Evolutionary conservation across 1,139 yeast genomes (phyloP).

Genomic region (Suhomyces chickasaworum): DNA sequence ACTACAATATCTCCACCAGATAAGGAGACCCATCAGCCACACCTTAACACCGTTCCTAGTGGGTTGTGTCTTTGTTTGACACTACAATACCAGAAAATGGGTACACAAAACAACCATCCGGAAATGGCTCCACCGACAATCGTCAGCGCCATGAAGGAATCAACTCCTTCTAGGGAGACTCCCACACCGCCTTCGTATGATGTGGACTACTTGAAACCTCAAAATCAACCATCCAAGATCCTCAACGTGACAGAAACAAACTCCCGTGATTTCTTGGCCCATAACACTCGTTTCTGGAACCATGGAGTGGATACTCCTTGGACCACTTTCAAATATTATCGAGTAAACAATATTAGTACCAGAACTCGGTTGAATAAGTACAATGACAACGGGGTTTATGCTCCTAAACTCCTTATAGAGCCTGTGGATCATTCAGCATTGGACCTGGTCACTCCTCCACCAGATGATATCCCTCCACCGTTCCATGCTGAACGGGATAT

Average conservation of each 20-base stretch:
- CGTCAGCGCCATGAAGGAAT: not conserved
- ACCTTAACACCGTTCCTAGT: not conserved
- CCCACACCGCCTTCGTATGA: slow-evolving; percentile 1
- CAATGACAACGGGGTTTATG: slow-evolving; percentile 26
- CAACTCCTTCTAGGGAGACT: not conserved
- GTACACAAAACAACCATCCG: not conserved
- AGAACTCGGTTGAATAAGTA: slow-evolving; percentile 21
- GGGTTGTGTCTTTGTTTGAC: not conserved
- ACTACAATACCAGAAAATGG: not conserved
- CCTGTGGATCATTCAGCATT: slow-evolving; percentile 23
- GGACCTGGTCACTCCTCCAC: not conserved
- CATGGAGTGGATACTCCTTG: slow-evolving; percentile 35
- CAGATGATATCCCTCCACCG: slow-evolving; percentile 1
- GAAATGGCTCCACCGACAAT: not conserved
- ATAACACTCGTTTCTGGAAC: slow-evolving; percentile 24
- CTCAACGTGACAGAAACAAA: not conserved
- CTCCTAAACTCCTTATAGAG: slow-evolving; percentile 31
- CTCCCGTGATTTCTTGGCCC: slow-evolving; percentile 1
- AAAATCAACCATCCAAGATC: not conserved
- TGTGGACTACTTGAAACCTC: not conserved
- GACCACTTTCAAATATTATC: slow-evolving; percentile 29
- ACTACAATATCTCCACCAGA: not conserved
- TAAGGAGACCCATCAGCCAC: not conserved
- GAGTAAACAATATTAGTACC: slow-evolving; percentile 19
- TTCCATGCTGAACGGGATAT: slow-evolving; percentile 2